These are phyloP conservation scores for Chenopodium album DNA, from an alignment of 148 eudicot species.

Conservation along the genomic window DNA sequence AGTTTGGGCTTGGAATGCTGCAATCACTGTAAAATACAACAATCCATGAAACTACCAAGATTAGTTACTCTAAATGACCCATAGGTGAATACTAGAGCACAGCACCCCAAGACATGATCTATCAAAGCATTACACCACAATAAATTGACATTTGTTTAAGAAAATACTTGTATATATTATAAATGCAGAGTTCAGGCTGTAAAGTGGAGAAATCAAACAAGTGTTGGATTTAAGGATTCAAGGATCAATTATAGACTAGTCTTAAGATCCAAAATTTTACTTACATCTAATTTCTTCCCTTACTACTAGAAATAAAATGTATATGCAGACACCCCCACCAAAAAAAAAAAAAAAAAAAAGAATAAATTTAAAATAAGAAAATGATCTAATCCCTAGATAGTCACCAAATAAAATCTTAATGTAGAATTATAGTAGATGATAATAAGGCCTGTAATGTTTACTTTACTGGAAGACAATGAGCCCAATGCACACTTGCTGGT, in stretches of 20 bases:
- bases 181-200: not conserved
- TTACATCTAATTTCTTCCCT: no score
- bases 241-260: no score
- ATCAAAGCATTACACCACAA: not conserved
- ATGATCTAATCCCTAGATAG: no score
- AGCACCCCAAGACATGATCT: not conserved
- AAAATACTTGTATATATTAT: not conserved
- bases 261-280: no score
- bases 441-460: not conserved
- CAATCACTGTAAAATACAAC: slow-evolving; percentile 51
- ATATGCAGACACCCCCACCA: not conserved
- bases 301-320: not conserved
- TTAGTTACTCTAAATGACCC: not conserved
- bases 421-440: not conserved
- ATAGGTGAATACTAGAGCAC: not conserved
- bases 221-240: not conserved
- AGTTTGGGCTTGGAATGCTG: slow-evolving; percentile 43
- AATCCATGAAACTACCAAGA: not conserved
- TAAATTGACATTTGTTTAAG: not conserved
- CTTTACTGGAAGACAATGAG: not conserved
- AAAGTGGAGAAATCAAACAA: no score
- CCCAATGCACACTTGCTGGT: not conserved
- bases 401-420: no score
- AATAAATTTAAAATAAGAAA: no score
- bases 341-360: no score